Percentiles rank a stretch among this genome's conserved stretches.
Conservation (phyloP, 192 early-diverging fungal genomes). For the Coemansia sp. region DNA sequence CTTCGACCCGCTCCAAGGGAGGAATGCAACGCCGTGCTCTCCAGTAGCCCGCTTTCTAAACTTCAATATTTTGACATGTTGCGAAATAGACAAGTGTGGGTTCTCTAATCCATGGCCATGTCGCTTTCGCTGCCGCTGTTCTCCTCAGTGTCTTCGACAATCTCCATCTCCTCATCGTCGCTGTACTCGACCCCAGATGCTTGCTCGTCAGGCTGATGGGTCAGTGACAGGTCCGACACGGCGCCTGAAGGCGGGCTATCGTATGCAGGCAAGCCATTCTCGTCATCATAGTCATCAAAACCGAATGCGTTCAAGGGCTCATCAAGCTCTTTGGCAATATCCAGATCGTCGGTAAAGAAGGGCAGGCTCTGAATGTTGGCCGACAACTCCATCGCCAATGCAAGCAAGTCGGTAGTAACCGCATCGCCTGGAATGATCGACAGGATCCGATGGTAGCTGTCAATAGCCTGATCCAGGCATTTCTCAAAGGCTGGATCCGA, state of each 20-base stretch:
- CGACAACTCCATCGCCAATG: conserved; percentile 43
- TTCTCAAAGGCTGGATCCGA: background rate
- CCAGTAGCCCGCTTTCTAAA: conserved; percentile 8
- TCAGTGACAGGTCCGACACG: background rate
- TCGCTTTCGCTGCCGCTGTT: conserved; percentile 31
- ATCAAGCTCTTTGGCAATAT: conserved; percentile 3
- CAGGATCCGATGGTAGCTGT: conserved; percentile 41
- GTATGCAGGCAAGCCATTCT: background rate
- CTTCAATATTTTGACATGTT: background rate
- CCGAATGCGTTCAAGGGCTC: background rate
- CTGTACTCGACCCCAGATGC: conserved; percentile 24
- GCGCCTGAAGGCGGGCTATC: conserved; percentile 1
- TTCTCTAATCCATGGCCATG: conserved; percentile 41
- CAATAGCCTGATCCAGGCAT: conserved; percentile 40
- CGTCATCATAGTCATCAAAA: background rate
- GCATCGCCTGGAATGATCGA: conserved; percentile 37
- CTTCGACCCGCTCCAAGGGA: conserved; percentile 20
- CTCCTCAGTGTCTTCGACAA: conserved; percentile 39
- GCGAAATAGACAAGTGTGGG: background rate
- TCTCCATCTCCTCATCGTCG: conserved; percentile 53
- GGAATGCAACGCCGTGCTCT: conserved; percentile 29
- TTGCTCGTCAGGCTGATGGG: conserved; percentile 1
- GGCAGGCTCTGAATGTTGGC: conserved; percentile 9
- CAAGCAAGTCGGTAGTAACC: conserved; percentile 40
- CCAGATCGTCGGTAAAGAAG: background rate